phyloP scores from a whole-genome alignment of 768 basidiomycete genomes.

The Tulasnella sp. region DNA sequence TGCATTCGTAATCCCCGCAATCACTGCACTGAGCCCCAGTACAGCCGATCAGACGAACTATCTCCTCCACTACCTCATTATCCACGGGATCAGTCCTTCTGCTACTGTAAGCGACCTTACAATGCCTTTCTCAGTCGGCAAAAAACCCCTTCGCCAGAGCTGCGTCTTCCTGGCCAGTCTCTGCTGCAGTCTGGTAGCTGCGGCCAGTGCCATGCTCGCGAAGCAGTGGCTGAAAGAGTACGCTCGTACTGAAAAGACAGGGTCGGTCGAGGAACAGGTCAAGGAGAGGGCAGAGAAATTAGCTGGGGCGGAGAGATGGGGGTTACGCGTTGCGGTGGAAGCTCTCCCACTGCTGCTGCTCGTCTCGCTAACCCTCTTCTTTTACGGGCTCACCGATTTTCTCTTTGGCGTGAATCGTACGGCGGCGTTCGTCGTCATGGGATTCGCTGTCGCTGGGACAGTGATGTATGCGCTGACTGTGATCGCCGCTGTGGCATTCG shows the following conservation, averaged over 20 bases:
- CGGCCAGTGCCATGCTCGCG: conserved; percentile 1
- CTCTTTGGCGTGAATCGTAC: background rate
- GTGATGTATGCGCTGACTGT: too few species aligned
- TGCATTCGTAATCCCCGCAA: background rate
- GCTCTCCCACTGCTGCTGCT: background rate
- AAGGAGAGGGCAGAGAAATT: background rate
- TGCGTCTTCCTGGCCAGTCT: conserved; percentile 4
- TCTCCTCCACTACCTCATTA: background rate
- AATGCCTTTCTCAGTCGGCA: background rate
- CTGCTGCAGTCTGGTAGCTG: background rate
- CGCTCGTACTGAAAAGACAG: background rate
- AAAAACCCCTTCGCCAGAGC: background rate
- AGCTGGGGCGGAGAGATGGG: background rate
- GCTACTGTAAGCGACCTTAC: background rate
- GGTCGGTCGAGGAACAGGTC: background rate
- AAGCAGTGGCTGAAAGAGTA: conserved; percentile 4
- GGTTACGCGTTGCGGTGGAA: background rate
- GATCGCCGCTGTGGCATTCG: too few species aligned
- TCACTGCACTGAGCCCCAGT: background rate
- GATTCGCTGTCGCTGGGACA: background rate
- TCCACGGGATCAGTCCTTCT: background rate
- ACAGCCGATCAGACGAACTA: background rate
- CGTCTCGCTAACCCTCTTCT: background rate
- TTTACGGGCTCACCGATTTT: background rate
- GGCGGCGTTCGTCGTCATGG: background rate